Conservation (phyloP, 345 rosid species). For the Salix suchowensis region DNA sequence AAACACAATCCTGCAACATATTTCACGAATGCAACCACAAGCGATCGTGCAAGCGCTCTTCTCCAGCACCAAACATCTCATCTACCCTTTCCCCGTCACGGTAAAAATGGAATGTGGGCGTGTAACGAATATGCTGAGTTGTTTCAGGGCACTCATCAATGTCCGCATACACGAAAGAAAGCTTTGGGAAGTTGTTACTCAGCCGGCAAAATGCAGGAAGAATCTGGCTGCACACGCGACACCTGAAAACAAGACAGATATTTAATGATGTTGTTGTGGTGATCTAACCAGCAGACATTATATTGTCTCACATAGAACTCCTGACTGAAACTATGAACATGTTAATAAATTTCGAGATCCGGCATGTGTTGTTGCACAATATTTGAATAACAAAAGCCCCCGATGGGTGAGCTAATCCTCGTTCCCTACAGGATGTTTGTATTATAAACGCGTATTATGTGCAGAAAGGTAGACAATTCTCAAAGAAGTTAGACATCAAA, state of each 20-base stretch:
- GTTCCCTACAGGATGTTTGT: neutral
- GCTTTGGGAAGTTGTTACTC: conserved; percentile 59
- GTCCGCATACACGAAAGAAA: conserved; percentile 74
- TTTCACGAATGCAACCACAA: conserved; percentile 87
- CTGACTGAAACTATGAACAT: too few species aligned
- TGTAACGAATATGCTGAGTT: conserved; percentile 74
- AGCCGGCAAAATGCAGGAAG: conserved; percentile 67
- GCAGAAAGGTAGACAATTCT: neutral
- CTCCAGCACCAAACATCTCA: conserved; percentile 93
- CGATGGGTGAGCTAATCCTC: neutral
- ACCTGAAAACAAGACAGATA: conserved; percentile 44
- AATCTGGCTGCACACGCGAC: conserved; percentile 76
- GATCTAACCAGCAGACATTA: too few species aligned
- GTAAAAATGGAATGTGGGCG: conserved; percentile 87
- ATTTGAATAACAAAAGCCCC: too few species aligned
- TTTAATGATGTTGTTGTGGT: neutral
- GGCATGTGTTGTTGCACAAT: too few species aligned
- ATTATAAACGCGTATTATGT: too few species aligned
- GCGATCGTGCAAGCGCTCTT: conserved; percentile 80
- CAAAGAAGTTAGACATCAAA: conserved; percentile 41
- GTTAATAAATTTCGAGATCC: too few species aligned
- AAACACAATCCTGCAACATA: neutral
- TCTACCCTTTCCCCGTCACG: conserved; percentile 82
- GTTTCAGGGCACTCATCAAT: conserved; percentile 93
- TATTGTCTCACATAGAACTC: too few species aligned